Evolutionary conservation across 148 eudicot genomes (phyloP), one percentile per base, ranked within the genome.

Genomic region (Limonium bicolor): DNA sequence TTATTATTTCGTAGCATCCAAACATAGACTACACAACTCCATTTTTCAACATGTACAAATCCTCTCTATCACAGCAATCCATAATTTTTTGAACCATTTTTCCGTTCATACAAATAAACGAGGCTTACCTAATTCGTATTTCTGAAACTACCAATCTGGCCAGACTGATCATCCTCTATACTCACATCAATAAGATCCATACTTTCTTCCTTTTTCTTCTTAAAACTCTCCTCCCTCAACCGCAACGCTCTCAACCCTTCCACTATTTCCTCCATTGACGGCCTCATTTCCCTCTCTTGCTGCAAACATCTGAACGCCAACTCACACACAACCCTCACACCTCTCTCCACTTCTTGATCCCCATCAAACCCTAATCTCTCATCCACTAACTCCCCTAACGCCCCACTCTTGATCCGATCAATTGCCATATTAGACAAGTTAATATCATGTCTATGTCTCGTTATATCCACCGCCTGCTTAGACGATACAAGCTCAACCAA

Each of bases 381-480:
- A 66, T 78, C 86, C 10, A 78, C 75, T 22, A 78, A 36, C 53
- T 74, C 81, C 13, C 52, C 45, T 45, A 74, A 11, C 0, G 31
- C 20, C 0, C 39, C 65, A 27, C 55, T 71, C 16, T 74, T 74
- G 30, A 78, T 74, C 53, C 60, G 66, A 27, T 63, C 73, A 5
- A 84, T 22, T 5, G 88, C 93, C 95, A 90, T 80, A 27, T 62
- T 78, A 3, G 99, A 50, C 61, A 90, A 55, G 32, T 90, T 90
- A 6, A 84, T 71, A 27, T 90, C 87, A 2, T 72, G 82, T 29
- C 85, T 63, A 23, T 73, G 72, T 57, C 99, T 78, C 1, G 66
- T 73, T 26, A 75, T 84, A 29, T 90, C 99, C 28, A 84, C 88
- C 0, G 99, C 95, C 30, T 63, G 73, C 51, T 84, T 76, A 18